Base-by-base conservation (phyloP, 495 filamentous ascomycete genomes). In the Penicillium samsonianum region DNA sequence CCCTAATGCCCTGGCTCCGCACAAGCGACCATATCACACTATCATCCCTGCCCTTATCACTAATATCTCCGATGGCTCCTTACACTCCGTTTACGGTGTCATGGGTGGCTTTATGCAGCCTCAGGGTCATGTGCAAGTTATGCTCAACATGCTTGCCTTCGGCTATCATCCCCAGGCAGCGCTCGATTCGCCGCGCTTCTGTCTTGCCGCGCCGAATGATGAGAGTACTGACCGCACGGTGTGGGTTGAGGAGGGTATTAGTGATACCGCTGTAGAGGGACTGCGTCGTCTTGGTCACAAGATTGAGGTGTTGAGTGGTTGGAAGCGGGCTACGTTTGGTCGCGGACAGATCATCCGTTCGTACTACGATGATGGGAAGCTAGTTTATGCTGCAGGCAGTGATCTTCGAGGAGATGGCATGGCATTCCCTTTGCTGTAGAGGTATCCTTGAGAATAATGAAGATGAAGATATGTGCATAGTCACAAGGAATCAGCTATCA, bases 91-190 rank as follows among this genome's bases (percentile, higher is more conserved):
- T 0, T 96, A 90, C 61, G 95, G 94, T 45, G 92, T 96, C 47
- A 98, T 98, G 94, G 94, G 94, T 58, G 94, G 94, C 31, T 96
- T 92, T 73, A 98, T 98, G 95, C 94, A 98, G 77, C 94, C 94
- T 0, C 94, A 98, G 76, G 94, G 94, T 10, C 94, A 98, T 66
- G 90, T 98, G 14, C 94, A 98, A 72, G 91, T 97, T 3, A 73
- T 98, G 50, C 80, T 98, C 8, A 96, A 96, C 55, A 90, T 95
- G 84, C 71, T 96, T 4, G 85, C 88, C 0, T 96, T 94, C 68
- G 84, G 85, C n/a, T 80, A 89, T 63, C 87, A 83, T 53, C 91
- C 92, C 28, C 94, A 98, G 78, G 86, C 88, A 31, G 93, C 95
- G 43, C 78, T 98, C 3, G 94, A 98, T 67, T 86, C 94, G 30